Evolutionary conservation across 73 alveolate species (phyloP).

Genomic region (Paramecium biaurelia): DNA sequence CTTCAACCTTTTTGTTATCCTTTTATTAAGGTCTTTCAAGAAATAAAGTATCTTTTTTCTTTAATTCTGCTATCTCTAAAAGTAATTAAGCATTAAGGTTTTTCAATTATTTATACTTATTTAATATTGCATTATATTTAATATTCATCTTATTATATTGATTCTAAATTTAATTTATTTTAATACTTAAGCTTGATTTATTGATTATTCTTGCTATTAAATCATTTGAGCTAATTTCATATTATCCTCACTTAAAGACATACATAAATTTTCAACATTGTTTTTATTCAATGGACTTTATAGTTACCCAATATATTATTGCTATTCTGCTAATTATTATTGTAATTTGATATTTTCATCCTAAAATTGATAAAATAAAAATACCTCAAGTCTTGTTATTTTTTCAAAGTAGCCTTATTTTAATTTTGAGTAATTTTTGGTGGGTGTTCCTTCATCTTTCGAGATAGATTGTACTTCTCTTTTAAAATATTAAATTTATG

Average conservation of each 20-base stretch:
- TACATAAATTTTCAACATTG: background rate
- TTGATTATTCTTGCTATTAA: background rate
- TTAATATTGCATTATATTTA: background rate
- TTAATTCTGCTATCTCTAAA: background rate
- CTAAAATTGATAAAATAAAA: background rate
- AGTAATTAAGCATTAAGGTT: background rate
- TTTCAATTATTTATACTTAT: background rate
- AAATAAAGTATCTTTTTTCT: background rate
- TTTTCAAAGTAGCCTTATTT: background rate
- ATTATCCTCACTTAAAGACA: background rate
- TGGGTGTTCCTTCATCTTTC: background rate
- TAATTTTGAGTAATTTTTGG: background rate
- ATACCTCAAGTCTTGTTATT: background rate
- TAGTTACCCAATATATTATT: background rate
- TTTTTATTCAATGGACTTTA: background rate
- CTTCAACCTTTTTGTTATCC: background rate
- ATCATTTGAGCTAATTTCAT: background rate
- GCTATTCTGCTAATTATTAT: background rate
- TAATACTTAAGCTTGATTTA: background rate
- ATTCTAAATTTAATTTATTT: background rate
- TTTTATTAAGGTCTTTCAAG: background rate
- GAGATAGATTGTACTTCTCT: background rate
- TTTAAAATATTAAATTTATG: slow-evolving; percentile 2
- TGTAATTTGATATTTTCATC: background rate
- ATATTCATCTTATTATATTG: background rate